Percentiles rank a stretch among this genome's conserved stretches.
These are phyloP conservation scores for Nakaseomyces delphensis DNA, from an alignment of 1,139 yeast genomes.

Conservation along the genomic window DNA sequence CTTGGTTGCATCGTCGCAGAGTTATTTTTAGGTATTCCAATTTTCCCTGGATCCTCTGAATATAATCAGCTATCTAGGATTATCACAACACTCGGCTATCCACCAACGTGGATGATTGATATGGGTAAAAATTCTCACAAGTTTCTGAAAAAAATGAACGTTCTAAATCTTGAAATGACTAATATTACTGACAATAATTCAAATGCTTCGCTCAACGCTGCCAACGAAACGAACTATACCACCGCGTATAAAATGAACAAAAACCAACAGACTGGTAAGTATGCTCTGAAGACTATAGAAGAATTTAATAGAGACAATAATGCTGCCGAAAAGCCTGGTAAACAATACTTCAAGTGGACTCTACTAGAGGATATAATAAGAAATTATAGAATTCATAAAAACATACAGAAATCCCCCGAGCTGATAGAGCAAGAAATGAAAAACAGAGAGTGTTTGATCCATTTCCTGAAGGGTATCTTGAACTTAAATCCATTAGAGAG, in stretches of 20 bases:
- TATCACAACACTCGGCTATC: slow-evolving; percentile 72
- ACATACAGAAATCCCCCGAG: slow-evolving; percentile 55
- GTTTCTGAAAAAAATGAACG: slow-evolving; percentile 47
- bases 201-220: background rate
- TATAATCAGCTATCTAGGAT: slow-evolving; percentile 83
- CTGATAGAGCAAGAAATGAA: slow-evolving; percentile 62
- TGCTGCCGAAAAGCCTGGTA: slow-evolving; percentile 66
- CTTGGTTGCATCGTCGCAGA: slow-evolving; percentile 95
- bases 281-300: slow-evolving; percentile 46
- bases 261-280: slow-evolving; percentile 29
- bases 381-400: slow-evolving; percentile 66
- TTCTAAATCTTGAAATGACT: slow-evolving; percentile 33
- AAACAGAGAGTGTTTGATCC: slow-evolving; percentile 63
- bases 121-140: slow-evolving; percentile 79
- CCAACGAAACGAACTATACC: background rate
- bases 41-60: slow-evolving; percentile 93
- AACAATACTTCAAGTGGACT: slow-evolving; percentile 74
- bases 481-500: slow-evolving; percentile 87
- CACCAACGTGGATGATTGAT: slow-evolving; percentile 95
- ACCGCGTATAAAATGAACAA: background rate
- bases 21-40: slow-evolving; percentile 81
- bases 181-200: slow-evolving; percentile 1
- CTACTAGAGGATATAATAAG: slow-evolving; percentile 63
- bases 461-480: slow-evolving; percentile 68
- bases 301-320: slow-evolving; percentile 51